phyloP scores from a whole-genome alignment of 306 rosid genomes.

The Castanea crenata region DNA sequence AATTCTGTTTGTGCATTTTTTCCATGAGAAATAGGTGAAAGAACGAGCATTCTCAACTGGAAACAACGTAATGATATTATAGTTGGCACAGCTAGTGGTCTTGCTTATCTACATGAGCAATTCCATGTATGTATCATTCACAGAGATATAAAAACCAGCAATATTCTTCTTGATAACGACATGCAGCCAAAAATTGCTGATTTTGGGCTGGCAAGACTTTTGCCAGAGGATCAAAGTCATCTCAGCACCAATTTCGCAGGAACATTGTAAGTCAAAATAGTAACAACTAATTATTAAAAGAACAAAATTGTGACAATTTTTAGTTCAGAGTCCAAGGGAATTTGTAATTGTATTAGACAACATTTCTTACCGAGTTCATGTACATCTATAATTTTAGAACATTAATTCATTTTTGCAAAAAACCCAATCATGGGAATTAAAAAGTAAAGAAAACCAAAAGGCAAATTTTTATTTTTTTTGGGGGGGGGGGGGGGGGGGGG shows the following conservation, averaged over 20 bases:
- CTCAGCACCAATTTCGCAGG: constrained; percentile 70
- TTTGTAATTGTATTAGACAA: too few species aligned
- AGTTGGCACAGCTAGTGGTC: constrained; percentile 61
- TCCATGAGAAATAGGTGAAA: constrained; percentile 29
- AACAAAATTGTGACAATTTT: too few species aligned
- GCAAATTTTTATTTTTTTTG: too few species aligned
- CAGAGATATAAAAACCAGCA: constrained; percentile 62
- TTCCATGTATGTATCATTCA: constrained; percentile 67
- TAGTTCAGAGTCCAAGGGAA: too few species aligned
- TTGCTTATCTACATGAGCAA: constrained; percentile 66
- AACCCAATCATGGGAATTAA: too few species aligned
- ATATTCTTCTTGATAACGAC: constrained; percentile 59
- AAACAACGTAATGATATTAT: constrained; percentile 50
- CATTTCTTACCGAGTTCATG: too few species aligned
- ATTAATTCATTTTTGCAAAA: too few species aligned
- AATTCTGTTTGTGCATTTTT: neutral
- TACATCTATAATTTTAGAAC: too few species aligned
- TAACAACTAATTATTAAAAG: neutral
- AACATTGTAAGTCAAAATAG: constrained; percentile 50
- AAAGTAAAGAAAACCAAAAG: too few species aligned
- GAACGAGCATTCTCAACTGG: constrained; percentile 52
- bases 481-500: too few species aligned
- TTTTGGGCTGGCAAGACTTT: constrained; percentile 70
- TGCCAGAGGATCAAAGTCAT: constrained; percentile 58
- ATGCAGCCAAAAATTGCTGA: constrained; percentile 62